These are phyloP conservation scores for Prototheca wickerhamii DNA, from an alignment of 163 green algal species.

Conservation along the genomic window DNA sequence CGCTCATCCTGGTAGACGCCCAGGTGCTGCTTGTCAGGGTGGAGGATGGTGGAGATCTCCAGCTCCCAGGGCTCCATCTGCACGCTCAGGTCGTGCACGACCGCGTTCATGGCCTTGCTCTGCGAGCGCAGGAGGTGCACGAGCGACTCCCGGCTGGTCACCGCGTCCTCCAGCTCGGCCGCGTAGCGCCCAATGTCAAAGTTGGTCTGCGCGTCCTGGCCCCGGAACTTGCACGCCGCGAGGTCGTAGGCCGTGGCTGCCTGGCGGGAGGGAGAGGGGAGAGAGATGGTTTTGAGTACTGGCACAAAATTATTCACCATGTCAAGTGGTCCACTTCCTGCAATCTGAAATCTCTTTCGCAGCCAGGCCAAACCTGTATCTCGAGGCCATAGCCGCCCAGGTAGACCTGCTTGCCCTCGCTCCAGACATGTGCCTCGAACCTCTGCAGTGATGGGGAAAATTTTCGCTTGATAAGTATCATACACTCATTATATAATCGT, in stretches of 20 bases:
- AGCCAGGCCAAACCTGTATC: constrained; percentile 3
- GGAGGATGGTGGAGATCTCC: constrained; percentile 6
- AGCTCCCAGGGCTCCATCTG: constrained; percentile 14
- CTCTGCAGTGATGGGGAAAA: constrained; percentile 7
- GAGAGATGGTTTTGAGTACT: background rate
- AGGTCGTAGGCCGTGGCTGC: constrained; percentile 80
- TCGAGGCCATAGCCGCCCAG: constrained; percentile 59
- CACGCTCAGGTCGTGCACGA: background rate
- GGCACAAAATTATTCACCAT: background rate
- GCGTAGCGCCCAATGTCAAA: constrained; percentile 2
- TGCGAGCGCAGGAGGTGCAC: constrained; percentile 12
- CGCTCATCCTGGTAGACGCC: constrained; percentile 18
- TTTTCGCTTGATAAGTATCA: background rate
- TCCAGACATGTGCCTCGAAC: constrained; percentile 77
- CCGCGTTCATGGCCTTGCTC: constrained; percentile 27
- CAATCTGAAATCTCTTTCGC: background rate
- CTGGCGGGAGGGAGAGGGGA: constrained; percentile 20
- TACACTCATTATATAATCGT: background rate
- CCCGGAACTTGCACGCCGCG: constrained; percentile 14
- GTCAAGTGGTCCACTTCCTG: background rate
- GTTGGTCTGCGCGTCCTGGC: constrained; percentile 18
- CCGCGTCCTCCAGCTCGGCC: constrained; percentile 7
- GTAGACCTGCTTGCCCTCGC: constrained; percentile 57
- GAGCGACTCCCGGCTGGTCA: constrained; percentile 5
- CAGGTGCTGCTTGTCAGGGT: constrained; percentile 15